These are phyloP conservation scores for Psidium guajava DNA, from an alignment of 345 rosid genomes.

Conservation along the genomic window DNA sequence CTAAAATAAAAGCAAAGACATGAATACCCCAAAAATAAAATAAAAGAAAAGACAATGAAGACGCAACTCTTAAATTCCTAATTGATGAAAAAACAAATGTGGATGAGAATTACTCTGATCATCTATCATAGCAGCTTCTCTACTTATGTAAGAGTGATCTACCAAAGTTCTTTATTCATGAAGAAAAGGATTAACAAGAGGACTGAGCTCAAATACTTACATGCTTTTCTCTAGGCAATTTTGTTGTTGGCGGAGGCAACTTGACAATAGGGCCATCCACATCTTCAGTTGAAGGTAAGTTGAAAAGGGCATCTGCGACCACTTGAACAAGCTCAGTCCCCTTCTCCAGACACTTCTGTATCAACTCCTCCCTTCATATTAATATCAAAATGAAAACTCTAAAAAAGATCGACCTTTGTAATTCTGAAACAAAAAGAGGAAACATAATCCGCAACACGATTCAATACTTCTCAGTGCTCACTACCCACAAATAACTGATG, in stretches of 20 bases:
- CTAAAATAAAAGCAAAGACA: no score
- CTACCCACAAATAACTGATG: background rate
- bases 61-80: background rate
- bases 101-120: background rate
- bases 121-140: background rate
- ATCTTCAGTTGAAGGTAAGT: conserved; percentile 70
- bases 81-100: background rate
- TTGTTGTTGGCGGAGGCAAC: conserved; percentile 67
- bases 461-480: background rate
- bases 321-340: conserved; percentile 72
- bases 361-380: conserved; percentile 52
- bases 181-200: background rate
- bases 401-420: background rate
- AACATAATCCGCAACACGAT: background rate
- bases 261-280: conserved; percentile 67
- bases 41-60: background rate
- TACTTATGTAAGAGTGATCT: background rate
- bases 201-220: conserved; percentile 20
- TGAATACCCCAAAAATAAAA: no score
- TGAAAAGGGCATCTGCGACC: conserved; percentile 51
- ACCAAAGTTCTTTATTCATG: background rate
- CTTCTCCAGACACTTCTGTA: conserved; percentile 39
- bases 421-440: background rate
- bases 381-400: background rate
- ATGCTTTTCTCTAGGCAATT: conserved; percentile 81